Evolutionary conservation across 1,284 basidiomycete genomes (phyloP).

Genomic region (Cryptococcus sp.): DNA sequence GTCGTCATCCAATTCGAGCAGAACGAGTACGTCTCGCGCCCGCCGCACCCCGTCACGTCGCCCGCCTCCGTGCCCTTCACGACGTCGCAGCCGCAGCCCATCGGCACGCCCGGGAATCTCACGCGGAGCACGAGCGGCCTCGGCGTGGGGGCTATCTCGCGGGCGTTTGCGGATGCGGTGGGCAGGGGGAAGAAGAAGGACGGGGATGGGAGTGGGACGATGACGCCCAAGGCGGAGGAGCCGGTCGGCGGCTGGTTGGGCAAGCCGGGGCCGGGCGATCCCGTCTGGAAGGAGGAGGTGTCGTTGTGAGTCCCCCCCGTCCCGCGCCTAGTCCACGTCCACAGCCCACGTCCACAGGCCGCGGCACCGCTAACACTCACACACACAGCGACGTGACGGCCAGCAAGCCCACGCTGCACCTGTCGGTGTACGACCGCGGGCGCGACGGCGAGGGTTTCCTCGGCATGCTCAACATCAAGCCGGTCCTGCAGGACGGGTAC

Average conservation of each 20-base stretch:
- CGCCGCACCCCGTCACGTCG: slow-evolving; percentile 57
- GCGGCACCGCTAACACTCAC: background rate
- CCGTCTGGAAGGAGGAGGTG: slow-evolving; percentile 98
- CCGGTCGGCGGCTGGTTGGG: slow-evolving; percentile 34
- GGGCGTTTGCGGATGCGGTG: slow-evolving; percentile 56
- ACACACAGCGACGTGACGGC: slow-evolving; percentile 84
- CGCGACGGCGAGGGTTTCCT: slow-evolving; percentile 81
- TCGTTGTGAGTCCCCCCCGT: slow-evolving; percentile 74
- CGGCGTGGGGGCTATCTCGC: slow-evolving; percentile 60
- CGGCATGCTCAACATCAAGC: slow-evolving; percentile 87
- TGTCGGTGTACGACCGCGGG: slow-evolving; percentile 90
- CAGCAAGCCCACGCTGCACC: slow-evolving; percentile 74
- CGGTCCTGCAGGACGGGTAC: slow-evolving; percentile 81
- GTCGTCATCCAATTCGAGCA: slow-evolving; percentile 98
- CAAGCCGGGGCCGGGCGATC: slow-evolving; percentile 61
- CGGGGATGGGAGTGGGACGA: slow-evolving; percentile 37
- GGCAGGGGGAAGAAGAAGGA: slow-evolving; percentile 48
- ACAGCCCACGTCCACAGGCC: background rate
- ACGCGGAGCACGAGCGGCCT: slow-evolving; percentile 51
- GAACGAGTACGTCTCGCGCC: slow-evolving; percentile 94
- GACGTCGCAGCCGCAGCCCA: slow-evolving; percentile 36
- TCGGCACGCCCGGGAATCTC: slow-evolving; percentile 30
- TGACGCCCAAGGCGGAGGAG: slow-evolving; percentile 46
- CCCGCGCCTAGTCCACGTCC: background rate
- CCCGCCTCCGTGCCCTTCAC: slow-evolving; percentile 44